Conservation (phyloP, 2,329 filamentous ascomycete genomes). For the Epicoccum nigrum region DNA sequence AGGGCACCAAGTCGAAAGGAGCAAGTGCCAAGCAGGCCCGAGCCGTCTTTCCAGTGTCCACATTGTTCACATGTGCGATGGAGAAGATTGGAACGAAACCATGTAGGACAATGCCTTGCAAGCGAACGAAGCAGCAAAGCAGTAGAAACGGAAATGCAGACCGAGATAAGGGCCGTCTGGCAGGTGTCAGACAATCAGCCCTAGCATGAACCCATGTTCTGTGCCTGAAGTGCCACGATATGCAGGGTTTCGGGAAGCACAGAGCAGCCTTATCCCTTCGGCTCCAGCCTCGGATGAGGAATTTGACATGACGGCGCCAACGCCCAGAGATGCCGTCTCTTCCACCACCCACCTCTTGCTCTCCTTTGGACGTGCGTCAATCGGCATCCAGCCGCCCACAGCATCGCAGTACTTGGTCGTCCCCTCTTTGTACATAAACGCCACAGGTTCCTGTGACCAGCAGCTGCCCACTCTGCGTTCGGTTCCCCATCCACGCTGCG, state of each 20-base stretch:
- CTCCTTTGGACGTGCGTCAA: slow-evolving; percentile 4
- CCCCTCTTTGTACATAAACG: slow-evolving; percentile 7
- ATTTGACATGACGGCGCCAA: slow-evolving; percentile 19
- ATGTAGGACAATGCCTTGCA: background rate
- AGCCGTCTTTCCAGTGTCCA: slow-evolving; percentile 13
- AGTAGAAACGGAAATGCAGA: background rate
- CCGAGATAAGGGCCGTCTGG: background rate
- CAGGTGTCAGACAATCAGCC: slow-evolving; percentile 4
- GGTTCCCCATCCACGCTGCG: slow-evolving; percentile 15
- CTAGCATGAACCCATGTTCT: slow-evolving; percentile 10
- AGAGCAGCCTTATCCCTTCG: slow-evolving; percentile 4
- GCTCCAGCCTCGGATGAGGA: slow-evolving; percentile 13
- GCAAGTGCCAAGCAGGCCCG: slow-evolving; percentile 10
- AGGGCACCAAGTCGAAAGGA: slow-evolving; percentile 13
- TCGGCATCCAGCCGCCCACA: slow-evolving; percentile 5
- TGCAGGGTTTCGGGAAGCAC: slow-evolving; percentile 12
- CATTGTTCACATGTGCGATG: background rate
- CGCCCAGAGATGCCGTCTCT: slow-evolving; percentile 10
- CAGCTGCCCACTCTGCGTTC: slow-evolving; percentile 14
- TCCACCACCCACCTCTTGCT: slow-evolving; percentile 10
- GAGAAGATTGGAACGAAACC: background rate
- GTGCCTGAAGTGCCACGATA: slow-evolving; percentile 7
- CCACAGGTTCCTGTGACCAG: background rate
- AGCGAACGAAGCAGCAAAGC: background rate
- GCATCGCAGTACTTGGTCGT: slow-evolving; percentile 3